Percentiles rank a stretch among this genome's conserved stretches.
Conservation (phyloP, 495 filamentous ascomycete genomes). For the Neurospora sp. region DNA sequence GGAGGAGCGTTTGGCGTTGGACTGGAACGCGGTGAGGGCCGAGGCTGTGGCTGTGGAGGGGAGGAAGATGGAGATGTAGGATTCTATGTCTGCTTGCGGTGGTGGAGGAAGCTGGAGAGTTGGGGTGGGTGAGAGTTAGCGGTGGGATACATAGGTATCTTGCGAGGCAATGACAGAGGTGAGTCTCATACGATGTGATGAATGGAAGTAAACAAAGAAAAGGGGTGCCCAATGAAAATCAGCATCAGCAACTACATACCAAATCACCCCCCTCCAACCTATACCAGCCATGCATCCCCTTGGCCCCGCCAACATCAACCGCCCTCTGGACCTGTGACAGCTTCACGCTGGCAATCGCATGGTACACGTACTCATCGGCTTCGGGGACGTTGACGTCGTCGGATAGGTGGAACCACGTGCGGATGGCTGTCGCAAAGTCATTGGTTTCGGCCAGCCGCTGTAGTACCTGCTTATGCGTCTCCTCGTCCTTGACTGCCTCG, state of each 20-base stretch:
- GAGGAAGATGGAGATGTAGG: slow-evolving; percentile 50
- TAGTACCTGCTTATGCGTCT: slow-evolving; percentile 9
- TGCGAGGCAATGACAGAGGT: background rate
- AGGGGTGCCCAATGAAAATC: background rate
- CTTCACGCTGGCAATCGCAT: slow-evolving; percentile 40
- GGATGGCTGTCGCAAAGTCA: slow-evolving; percentile 39
- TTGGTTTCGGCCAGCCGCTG: slow-evolving; percentile 25
- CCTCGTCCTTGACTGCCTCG: slow-evolving; percentile 4
- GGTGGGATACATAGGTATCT: background rate
- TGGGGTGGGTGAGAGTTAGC: slow-evolving; percentile 6
- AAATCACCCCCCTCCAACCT: slow-evolving; percentile 22
- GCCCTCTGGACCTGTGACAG: slow-evolving; percentile 44
- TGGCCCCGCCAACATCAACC: slow-evolving; percentile 32
- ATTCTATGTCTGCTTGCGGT: slow-evolving; percentile 36
- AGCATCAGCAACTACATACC: slow-evolving; percentile 6
- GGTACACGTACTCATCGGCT: slow-evolving; percentile 46
- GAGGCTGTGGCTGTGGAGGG: slow-evolving; percentile 37
- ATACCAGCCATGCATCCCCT: slow-evolving; percentile 35
- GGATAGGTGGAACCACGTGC: slow-evolving; percentile 40
- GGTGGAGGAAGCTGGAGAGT: slow-evolving; percentile 30
- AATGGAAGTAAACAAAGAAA: background rate
- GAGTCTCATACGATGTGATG: background rate
- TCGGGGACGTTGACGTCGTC: slow-evolving; percentile 3
- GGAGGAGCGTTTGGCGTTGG: slow-evolving; percentile 50
- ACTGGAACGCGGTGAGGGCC: slow-evolving; percentile 40